These are phyloP conservation scores for Davidsoniella virescens DNA, from an alignment of 2,329 filamentous ascomycete genomes.

Conservation along the genomic window DNA sequence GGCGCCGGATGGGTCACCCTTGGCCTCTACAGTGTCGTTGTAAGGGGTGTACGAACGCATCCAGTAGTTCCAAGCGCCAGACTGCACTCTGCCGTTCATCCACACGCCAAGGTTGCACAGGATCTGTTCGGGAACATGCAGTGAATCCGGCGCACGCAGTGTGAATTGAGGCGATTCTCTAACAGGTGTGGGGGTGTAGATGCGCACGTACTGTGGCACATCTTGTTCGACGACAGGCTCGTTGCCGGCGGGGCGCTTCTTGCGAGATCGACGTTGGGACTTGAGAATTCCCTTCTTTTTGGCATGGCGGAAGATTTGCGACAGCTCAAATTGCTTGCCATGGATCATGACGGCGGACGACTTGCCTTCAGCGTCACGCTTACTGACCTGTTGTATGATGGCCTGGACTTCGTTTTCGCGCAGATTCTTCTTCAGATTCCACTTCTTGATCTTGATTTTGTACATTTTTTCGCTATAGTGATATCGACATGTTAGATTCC, in stretches of 20 bases:
- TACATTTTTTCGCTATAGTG: conserved; percentile 13
- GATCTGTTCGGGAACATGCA: conserved; percentile 11
- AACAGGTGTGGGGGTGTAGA: conserved; percentile 8
- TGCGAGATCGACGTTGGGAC: conserved; percentile 10
- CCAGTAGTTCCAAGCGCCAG: conserved; percentile 10
- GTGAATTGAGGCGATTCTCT: conserved; percentile 5
- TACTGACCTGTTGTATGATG: conserved; percentile 9
- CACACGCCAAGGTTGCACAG: conserved; percentile 8
- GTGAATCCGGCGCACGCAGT: conserved; percentile 7
- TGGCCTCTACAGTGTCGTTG: conserved; percentile 6
- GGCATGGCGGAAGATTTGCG: conserved; percentile 12
- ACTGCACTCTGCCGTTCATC: conserved; percentile 9
- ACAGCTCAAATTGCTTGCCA: conserved; percentile 11
- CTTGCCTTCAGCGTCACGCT: conserved; percentile 11
- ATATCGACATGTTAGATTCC: not conserved
- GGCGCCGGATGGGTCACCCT: conserved; percentile 9
- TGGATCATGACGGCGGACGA: conserved; percentile 10
- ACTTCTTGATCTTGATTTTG: conserved; percentile 13
- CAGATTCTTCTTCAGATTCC: conserved; percentile 13
- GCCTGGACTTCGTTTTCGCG: conserved; percentile 12
- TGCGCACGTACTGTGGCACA: conserved; percentile 10
- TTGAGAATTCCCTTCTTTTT: conserved; percentile 13
- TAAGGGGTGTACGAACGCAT: conserved; percentile 3
- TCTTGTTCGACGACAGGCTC: conserved; percentile 5
- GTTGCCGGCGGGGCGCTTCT: conserved; percentile 6